Evolutionary conservation across 129 eudicot genomes (phyloP).

Genomic region (Kitagawia praeruptora): DNA sequence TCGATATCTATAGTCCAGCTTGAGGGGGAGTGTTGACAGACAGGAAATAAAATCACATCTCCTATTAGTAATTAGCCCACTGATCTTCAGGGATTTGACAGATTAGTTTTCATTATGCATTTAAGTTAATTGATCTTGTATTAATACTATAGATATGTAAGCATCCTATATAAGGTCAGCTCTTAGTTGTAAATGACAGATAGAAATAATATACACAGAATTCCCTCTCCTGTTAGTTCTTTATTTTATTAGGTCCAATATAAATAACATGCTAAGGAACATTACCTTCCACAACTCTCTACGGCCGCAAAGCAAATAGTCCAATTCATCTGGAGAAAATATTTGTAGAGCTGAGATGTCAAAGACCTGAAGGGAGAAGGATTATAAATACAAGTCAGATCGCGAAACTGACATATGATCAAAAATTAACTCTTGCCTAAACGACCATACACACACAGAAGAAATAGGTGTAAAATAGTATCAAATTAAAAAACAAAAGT

Average conservation of each 20-base stretch:
- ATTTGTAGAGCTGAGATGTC: conserved; percentile 72
- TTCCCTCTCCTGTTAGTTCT: too few species aligned
- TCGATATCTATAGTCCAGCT: too few species aligned
- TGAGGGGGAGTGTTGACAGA: too few species aligned
- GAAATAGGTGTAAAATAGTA: background rate
- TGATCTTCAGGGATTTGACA: too few species aligned
- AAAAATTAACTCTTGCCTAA: background rate
- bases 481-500: background rate
- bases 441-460: background rate
- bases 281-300: conserved; percentile 65
- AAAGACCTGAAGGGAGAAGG: conserved; percentile 47
- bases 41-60: too few species aligned
- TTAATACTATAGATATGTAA: too few species aligned
- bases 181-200: too few species aligned
- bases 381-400: background rate
- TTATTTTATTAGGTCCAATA: background rate
- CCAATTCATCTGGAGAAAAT: conserved; percentile 10
- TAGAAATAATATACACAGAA: too few species aligned
- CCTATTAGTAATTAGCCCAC: too few species aligned
- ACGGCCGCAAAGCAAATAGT: conserved; percentile 81
- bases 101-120: too few species aligned
- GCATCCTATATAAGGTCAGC: too few species aligned
- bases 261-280: background rate
- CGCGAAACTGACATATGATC: background rate
- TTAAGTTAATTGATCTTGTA: too few species aligned